Conservation (phyloP, 2,329 filamentous ascomycete species). For the Fusarium caatingaense region DNA sequence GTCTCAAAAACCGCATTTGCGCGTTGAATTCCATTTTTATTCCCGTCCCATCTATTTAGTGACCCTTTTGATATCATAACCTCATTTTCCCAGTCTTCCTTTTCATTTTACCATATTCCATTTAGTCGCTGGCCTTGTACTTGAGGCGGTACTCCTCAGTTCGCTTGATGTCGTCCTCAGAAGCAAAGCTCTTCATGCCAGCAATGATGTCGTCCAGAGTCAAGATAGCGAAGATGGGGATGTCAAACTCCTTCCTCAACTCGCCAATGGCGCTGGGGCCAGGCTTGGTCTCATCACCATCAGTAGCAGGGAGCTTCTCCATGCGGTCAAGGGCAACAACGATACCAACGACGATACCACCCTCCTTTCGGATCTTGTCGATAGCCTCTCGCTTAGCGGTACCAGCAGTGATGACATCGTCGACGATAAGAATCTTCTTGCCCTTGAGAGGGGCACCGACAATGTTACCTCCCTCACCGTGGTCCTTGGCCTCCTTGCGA, state of each 20-base stretch:
- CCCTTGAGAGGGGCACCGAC: slow-evolving; percentile 88
- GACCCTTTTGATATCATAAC: slow-evolving; percentile 23
- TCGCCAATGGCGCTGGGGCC: slow-evolving; percentile 86
- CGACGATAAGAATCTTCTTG: slow-evolving; percentile 88
- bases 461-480: slow-evolving; percentile 93
- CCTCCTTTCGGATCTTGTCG: slow-evolving; percentile 85
- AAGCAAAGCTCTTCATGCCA: slow-evolving; percentile 71
- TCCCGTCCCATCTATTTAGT: slow-evolving; percentile 16
- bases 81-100: neutral
- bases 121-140: slow-evolving; percentile 70
- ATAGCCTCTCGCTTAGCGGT: slow-evolving; percentile 95
- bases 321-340: slow-evolving; percentile 88
- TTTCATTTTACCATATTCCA: neutral
- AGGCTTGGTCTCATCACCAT: slow-evolving; percentile 74
- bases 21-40: slow-evolving; percentile 3
- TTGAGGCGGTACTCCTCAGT: slow-evolving; percentile 79
- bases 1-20: slow-evolving; percentile 28
- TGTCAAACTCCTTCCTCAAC: slow-evolving; percentile 82
- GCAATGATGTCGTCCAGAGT: slow-evolving; percentile 86
- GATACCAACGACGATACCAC: slow-evolving; percentile 86
- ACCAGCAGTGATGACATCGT: slow-evolving; percentile 96
- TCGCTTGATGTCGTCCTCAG: slow-evolving; percentile 70
- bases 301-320: slow-evolving; percentile 78
- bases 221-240: slow-evolving; percentile 86
- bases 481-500: slow-evolving; percentile 95